Evolutionary conservation across 805 yeast species (phyloP).

Genomic region (Cyberlindnera mycetangii): DNA sequence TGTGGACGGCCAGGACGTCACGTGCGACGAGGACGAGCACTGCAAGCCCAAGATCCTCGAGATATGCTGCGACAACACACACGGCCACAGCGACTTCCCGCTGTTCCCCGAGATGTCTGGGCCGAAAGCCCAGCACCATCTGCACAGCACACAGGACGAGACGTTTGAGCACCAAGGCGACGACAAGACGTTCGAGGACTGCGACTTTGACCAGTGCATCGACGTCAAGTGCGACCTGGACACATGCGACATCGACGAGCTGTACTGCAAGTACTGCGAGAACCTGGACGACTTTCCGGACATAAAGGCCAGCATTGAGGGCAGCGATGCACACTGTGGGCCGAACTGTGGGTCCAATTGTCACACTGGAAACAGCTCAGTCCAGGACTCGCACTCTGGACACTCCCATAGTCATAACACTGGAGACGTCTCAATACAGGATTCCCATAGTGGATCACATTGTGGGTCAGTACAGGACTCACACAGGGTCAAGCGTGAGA

Average conservation of each 20-base stretch:
- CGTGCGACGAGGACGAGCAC: conserved; percentile 27
- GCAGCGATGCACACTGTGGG: neutral
- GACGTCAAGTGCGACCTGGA: conserved; percentile 29
- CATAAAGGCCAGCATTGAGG: conserved; percentile 4
- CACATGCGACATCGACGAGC: conserved; percentile 32
- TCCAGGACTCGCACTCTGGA: too few relatives aligned
- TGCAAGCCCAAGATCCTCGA: conserved; percentile 40
- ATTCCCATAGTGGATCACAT: too few relatives aligned
- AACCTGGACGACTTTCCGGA: conserved; percentile 15
- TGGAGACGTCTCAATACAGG: too few relatives aligned
- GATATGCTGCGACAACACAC: conserved; percentile 39
- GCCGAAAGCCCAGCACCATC: neutral
- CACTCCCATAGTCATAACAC: too few relatives aligned
- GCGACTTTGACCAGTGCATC: conserved; percentile 25
- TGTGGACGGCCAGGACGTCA: conserved; percentile 16
- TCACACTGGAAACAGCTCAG: too few relatives aligned
- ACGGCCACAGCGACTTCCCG: conserved; percentile 14
- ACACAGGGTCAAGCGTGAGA: conserved; percentile 6
- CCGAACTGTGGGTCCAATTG: too few relatives aligned
- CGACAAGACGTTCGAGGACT: conserved; percentile 20
- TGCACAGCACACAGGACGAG: too few relatives aligned
- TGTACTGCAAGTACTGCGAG: conserved; percentile 32
- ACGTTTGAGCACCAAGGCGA: conserved; percentile 2
- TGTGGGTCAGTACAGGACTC: neutral
- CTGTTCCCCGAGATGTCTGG: conserved; percentile 4